Evolutionary conservation across 2,329 filamentous ascomycete species (phyloP), one percentile per base, ranked within the genome.

Genomic region (Penicillium sp.): DNA sequence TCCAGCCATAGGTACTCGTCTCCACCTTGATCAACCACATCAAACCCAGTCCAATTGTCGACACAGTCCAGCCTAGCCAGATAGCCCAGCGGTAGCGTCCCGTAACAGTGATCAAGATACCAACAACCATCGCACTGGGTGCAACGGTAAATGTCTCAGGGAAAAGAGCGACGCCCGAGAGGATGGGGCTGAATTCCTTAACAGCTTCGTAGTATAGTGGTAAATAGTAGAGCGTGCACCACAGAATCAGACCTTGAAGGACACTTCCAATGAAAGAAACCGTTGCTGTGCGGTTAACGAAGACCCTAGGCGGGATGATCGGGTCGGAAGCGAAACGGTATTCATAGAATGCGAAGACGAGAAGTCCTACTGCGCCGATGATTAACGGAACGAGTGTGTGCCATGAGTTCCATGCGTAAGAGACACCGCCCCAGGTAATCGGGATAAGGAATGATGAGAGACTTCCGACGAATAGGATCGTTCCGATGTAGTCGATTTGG

Each of bases 361-460:
- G 62, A 3, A 90, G 69, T 1, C 83, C 81, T 1, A 74, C 69
- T 0, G 74, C 66, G 1, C 87, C 86, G 9, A 89, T 39, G 3
- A 85, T 69, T 14, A 90, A 72, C 0, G 87, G 87, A 0, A 87
- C 79, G 2, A 90, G 74, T 0, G 85, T 87, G 1, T 80, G 78
- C 80, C 83, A 88, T 3, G 81, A 85, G 45, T 74, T 68, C 88
- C 87, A 90, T 0, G 79, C 66, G 67, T 88, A 90, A 74, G 87
- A 83, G 9, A 88, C 79, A 37, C 86, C 87, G 10, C 86, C 88
- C 79, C 85, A 87, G 2, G 85, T 86, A 4, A 89, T 68, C 0
- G 84, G 83, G 45, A 88, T 84, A 42, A 89, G 71, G 64, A 89
- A 83, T 22, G 80, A 81, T 0, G 84, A 85, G 13, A 80, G 78